Evolutionary conservation across 2,329 filamentous ascomycete species (phyloP).

Genomic region (Aspergillus sp.): DNA sequence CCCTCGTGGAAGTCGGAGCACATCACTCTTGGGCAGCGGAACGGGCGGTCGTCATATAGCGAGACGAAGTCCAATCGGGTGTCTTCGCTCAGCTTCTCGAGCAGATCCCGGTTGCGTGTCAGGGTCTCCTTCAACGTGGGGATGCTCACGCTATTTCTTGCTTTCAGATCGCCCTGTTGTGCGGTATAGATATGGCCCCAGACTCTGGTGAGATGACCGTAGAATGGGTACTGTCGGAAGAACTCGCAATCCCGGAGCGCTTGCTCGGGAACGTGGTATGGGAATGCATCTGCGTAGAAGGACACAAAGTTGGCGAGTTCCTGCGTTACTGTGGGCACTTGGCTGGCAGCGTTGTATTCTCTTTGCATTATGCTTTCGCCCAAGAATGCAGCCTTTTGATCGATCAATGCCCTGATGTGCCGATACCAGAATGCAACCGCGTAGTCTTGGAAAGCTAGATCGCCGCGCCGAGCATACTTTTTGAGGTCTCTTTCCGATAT

Average conservation of each 20-base stretch:
- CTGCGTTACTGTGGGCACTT: background rate
- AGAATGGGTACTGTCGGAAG: conserved; percentile 3
- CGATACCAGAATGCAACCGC: conserved; percentile 1
- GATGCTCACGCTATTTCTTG: background rate
- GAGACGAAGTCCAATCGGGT: background rate
- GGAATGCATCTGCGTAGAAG: background rate
- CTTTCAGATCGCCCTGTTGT: background rate
- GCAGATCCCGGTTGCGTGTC: background rate
- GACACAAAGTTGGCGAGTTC: background rate
- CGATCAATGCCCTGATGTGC: conserved; percentile 1
- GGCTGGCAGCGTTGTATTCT: background rate
- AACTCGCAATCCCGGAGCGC: background rate
- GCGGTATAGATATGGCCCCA: conserved; percentile 1
- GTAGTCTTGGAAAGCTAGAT: conserved; percentile 8
- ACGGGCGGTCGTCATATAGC: background rate
- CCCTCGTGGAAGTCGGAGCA: conserved; percentile 6
- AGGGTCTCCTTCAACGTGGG: background rate
- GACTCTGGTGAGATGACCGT: conserved; percentile 2
- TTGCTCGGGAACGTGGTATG: background rate
- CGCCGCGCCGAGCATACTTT: background rate
- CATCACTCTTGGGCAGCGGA: background rate
- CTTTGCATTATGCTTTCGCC: background rate
- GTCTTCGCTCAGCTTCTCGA: background rate
- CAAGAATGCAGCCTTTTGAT: background rate
- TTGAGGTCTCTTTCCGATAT: background rate